These are phyloP conservation scores for Scutellaria baicalensis DNA, from an alignment of 257 asterid species.

Conservation along the genomic window DNA sequence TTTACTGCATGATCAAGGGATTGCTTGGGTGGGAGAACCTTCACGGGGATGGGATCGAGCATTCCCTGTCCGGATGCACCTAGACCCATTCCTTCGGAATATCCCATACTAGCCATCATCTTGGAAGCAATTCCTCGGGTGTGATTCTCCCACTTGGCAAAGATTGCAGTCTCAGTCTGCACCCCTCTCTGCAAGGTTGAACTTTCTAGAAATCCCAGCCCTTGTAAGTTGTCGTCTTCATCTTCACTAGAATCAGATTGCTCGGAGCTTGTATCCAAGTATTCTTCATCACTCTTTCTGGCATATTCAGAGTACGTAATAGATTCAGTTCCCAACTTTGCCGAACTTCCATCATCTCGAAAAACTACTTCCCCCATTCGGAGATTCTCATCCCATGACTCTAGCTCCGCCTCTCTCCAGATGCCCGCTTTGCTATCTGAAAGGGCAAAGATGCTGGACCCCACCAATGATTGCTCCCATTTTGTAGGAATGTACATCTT, in stretches of 20 bases:
- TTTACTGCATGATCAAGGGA: slow-evolving; percentile 76
- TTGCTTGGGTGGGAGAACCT: slow-evolving; percentile 68
- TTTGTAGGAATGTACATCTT: slow-evolving; percentile 57
- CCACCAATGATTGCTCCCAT: slow-evolving; percentile 81
- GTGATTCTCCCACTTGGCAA: slow-evolving; percentile 96
- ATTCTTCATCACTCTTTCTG: slow-evolving; percentile 55
- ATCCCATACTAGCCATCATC: slow-evolving; percentile 99
- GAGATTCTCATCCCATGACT: slow-evolving; percentile 74
- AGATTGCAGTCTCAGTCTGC: slow-evolving; percentile 77
- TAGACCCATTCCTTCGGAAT: slow-evolving; percentile 97
- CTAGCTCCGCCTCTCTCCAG: slow-evolving; percentile 91
- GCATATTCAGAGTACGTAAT: slow-evolving; percentile 61
- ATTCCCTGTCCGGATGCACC: slow-evolving; percentile 93
- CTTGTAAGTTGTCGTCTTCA: slow-evolving; percentile 54
- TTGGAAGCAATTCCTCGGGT: slow-evolving; percentile 95
- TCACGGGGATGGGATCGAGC: slow-evolving; percentile 66
- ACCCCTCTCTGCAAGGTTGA: slow-evolving; percentile 52
- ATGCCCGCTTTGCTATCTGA: slow-evolving; percentile 48
- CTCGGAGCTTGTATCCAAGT: slow-evolving; percentile 39
- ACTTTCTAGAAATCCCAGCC: slow-evolving; percentile 68
- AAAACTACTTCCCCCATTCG: slow-evolving; percentile 56
- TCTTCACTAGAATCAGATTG: slow-evolving; percentile 49
- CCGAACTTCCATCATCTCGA: slow-evolving; percentile 69
- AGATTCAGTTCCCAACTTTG: slow-evolving; percentile 54
- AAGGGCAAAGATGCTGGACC: slow-evolving; percentile 78